Percentiles rank a stretch among this genome's conserved stretches.
Conservation (phyloP, 2,329 filamentous ascomycete genomes). For the Scytalidium sp. region DNA sequence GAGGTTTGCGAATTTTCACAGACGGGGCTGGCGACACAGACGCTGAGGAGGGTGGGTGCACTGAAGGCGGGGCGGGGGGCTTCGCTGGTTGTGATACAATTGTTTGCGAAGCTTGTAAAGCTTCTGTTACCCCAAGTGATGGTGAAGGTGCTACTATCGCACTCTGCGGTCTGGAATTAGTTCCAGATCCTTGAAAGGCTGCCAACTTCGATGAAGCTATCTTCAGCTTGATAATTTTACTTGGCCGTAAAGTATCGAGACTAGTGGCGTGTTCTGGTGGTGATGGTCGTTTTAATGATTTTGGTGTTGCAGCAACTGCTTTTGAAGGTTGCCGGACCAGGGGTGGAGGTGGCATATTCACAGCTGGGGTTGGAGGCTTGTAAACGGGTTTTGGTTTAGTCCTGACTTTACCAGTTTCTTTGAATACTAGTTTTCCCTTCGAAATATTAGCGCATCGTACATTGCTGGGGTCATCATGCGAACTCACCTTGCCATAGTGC, state of each 20-base stretch:
- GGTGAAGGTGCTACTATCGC: slow-evolving; percentile 1
- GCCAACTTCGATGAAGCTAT: slow-evolving; percentile 10
- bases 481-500: slow-evolving; percentile 32
- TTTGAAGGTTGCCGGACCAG: neutral
- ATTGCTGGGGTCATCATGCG: slow-evolving; percentile 1
- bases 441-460: neutral
- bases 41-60: neutral
- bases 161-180: slow-evolving; percentile 10
- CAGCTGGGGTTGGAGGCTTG: neutral
- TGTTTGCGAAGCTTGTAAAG: neutral
- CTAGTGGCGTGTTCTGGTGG: slow-evolving; percentile 8
- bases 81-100: neutral
- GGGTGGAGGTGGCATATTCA: neutral
- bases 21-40: neutral
- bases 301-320: neutral
- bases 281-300: slow-evolving; percentile 17
- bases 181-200: slow-evolving; percentile 15
- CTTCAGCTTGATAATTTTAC: slow-evolving; percentile 17
- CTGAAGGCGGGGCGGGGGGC: neutral
- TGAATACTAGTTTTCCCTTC: slow-evolving; percentile 26
- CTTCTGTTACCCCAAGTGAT: slow-evolving; percentile 3
- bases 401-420: slow-evolving; percentile 23
- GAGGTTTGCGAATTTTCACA: slow-evolving; percentile 14
- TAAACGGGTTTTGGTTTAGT: slow-evolving; percentile 13
- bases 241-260: slow-evolving; percentile 8